These are phyloP conservation scores for Phytophthora constricta DNA, from an alignment of 352 stramenopile species.

Conservation along the genomic window DNA sequence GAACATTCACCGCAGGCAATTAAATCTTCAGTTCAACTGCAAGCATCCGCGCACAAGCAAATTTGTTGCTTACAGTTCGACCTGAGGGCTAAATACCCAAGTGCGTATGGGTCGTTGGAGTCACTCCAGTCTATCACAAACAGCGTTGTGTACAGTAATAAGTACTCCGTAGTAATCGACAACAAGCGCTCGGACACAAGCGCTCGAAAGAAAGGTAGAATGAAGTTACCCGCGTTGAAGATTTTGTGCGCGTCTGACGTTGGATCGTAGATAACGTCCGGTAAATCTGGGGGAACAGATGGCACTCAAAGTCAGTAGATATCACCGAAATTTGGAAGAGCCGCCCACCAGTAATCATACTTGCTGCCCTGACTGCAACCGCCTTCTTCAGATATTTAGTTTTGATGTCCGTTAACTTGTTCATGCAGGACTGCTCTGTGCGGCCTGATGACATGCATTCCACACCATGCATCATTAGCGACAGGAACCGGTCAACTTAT, in stretches of 20 bases:
- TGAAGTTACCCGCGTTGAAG: constrained; percentile 50
- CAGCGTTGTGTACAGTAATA: not conserved
- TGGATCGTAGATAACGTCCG: constrained; percentile 59
- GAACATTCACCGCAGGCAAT: not conserved
- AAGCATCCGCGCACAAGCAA: not conserved
- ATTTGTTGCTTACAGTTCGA: constrained; percentile 37
- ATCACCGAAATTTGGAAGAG: constrained; percentile 3
- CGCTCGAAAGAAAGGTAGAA: too few relatives aligned
- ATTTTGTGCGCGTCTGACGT: constrained; percentile 68
- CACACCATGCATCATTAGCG: constrained; percentile 5
- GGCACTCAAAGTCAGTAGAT: constrained; percentile 16
- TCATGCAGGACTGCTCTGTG: constrained; percentile 57
- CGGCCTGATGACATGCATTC: constrained; percentile 35
- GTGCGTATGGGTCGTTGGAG: constrained; percentile 56
- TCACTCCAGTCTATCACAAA: constrained; percentile 59
- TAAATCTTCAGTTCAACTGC: constrained; percentile 10
- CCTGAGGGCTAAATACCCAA: constrained; percentile 60
- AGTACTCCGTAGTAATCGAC: constrained; percentile 1
- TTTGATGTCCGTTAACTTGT: constrained; percentile 70
- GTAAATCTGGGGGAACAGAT: constrained; percentile 47
- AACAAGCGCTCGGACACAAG: too few relatives aligned
- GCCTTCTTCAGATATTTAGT: constrained; percentile 53
- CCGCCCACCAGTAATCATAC: constrained; percentile 28
- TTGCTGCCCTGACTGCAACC: constrained; percentile 43
- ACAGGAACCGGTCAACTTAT: not conserved